Base-by-base conservation (phyloP, 345 rosid species). In the Atalantia buxifolia region DNA sequence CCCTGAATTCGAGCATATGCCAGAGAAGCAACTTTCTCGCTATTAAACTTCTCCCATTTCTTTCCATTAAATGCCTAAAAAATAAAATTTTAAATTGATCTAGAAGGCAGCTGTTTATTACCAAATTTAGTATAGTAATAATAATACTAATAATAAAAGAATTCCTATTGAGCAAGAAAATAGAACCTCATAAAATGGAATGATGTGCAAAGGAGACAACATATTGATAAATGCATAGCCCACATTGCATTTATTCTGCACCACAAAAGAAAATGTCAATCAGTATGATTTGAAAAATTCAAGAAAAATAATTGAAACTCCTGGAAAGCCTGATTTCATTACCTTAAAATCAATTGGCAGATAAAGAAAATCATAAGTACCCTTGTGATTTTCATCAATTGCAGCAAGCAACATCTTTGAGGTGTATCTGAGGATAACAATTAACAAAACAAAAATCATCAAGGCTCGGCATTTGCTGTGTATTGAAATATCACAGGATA, bases 11-110 rank as follows among this genome's bases (percentile, higher is more conserved):
- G 85, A 79, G 92, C 97, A 76, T 93, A 93, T 28, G 97, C 97
- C 84, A 93, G 81, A 7, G 95, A 91, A 69, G 97, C 97, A 76
- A 93, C 95, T 84, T 93, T 93, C 88, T 93, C 97, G 48, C 97
- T 93, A 81, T 93, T 93, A 75, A 93, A 93, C 87, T 93, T 93
- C 85, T 91, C 95, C 97, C 97, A 92, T 83, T 91, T 92, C 85
- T 92, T 92, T 65, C 97, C 95, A 80, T 91, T 89, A 84, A 92
- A 89, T n/a, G 92, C 94, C 97, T 92, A 22, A 66, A 56, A 8
- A 71, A 31, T 14, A 74, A 71, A 42, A 69, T 69, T n/a, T 38
- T 68, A 19, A 60, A 65, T 21, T 7, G 36, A 71, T 77, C 53
- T 21, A 75, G 28, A 75, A 33, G 3, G 13, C 53, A 48, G 24